phyloP scores from a whole-genome alignment of 1,139 yeast genomes.

The Kurtzmaniella natalensis region DNA sequence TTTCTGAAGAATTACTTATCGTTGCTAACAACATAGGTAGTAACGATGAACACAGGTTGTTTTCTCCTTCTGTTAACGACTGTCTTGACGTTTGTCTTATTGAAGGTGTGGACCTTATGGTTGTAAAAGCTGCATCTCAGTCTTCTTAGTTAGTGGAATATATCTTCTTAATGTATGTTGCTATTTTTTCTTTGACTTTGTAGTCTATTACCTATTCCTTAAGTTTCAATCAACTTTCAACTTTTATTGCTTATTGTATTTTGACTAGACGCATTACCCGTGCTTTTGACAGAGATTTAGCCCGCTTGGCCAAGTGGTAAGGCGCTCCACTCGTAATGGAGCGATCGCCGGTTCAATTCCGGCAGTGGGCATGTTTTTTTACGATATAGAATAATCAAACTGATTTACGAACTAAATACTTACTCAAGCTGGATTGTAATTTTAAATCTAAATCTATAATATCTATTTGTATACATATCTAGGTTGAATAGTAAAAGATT shows the following conservation, averaged over 20 bases:
- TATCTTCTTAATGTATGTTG: background rate
- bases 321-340: constrained; percentile 57
- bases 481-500: too few relatives aligned
- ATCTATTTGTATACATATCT: too few relatives aligned
- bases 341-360: constrained; percentile 56
- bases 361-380: constrained; percentile 38
- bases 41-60: constrained; percentile 10
- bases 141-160: background rate
- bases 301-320: constrained; percentile 56
- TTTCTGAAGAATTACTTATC: constrained; percentile 20
- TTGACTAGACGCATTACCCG: too few relatives aligned
- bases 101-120: constrained; percentile 22
- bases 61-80: constrained; percentile 15
- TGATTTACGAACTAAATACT: too few relatives aligned
- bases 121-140: constrained; percentile 18
- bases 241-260: too few relatives aligned
- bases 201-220: too few relatives aligned
- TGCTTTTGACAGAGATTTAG: constrained; percentile 10
- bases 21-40: constrained; percentile 19
- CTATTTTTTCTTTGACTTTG: too few relatives aligned
- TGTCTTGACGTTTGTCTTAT: constrained; percentile 18
- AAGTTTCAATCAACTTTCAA: too few relatives aligned
- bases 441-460: too few relatives aligned
- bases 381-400: too few relatives aligned
- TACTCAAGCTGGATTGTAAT: too few relatives aligned